phyloP scores from a whole-genome alignment of 2,329 filamentous ascomycete species.

The Fusarium sp. region DNA sequence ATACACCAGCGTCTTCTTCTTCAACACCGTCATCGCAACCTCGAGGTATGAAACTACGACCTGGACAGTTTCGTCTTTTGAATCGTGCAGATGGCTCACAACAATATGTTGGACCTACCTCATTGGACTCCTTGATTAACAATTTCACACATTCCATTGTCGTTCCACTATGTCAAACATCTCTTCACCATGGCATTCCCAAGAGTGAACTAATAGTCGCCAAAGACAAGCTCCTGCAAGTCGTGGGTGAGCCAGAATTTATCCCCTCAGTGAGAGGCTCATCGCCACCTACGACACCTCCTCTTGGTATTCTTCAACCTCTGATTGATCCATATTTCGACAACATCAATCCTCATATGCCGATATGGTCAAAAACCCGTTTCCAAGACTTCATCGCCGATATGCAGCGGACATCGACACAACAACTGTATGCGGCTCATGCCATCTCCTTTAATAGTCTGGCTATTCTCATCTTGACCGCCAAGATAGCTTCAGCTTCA shows the following conservation, averaged over 20 bases:
- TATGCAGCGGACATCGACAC: background rate
- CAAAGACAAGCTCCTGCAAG: background rate
- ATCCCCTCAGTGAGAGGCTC: background rate
- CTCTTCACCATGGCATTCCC: background rate
- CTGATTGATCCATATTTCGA: background rate
- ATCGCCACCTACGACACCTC: background rate
- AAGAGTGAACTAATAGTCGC: background rate
- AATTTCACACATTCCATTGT: background rate
- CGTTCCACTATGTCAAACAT: background rate
- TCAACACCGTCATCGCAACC: background rate
- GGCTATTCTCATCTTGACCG: background rate
- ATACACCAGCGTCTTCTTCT: background rate
- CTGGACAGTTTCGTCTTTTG: background rate
- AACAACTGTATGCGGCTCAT: background rate
- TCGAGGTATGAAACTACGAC: background rate
- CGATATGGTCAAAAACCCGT: background rate
- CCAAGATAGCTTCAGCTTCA: background rate
- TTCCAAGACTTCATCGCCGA: background rate
- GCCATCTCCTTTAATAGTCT: background rate
- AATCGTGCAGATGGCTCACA: background rate
- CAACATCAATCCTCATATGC: background rate
- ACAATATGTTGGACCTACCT: background rate
- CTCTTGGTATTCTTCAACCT: background rate
- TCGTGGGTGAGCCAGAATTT: background rate
- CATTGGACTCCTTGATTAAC: background rate